Evolutionary conservation across 2,329 filamentous ascomycete genomes (phyloP), one percentile per base, ranked within the genome.

Genomic region (Metarhizium album): DNA sequence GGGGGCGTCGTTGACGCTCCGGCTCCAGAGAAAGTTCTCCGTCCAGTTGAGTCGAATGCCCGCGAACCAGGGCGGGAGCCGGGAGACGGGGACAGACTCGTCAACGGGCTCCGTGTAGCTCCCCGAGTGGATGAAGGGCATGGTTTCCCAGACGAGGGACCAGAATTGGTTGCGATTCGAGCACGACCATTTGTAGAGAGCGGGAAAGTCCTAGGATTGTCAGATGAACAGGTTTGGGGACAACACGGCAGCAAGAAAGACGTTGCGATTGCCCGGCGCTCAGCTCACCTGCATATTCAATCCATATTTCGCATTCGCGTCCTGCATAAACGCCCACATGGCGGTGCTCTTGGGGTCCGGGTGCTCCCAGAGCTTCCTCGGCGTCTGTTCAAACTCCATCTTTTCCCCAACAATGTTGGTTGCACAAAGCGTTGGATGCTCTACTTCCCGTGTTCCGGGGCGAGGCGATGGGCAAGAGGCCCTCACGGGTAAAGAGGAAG

Each of bases 11-110:
- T 67, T 60, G 2, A 67, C 62, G 3, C 64, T 63, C 14, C 70
- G 69, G 1, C 76, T 76, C 69, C 79, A 90, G 24, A 95, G 78
- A 24, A 89, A 67, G 62, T 93, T 94, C 68, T 94, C 87, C 4
- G 87, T 84, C 62, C 83, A 91, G 60, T 90, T 94, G 58, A 93
- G 65, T 4, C 72, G 68, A 1, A 90, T 74, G 29, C 88, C 88
- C 1, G 80, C 70, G 64, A 93, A 94, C 88, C 88, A 94, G 40
- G 73, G 69, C 0, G 88, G 88, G 4, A 91, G 74, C 16, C 73
- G 71, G 53, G 88, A 83, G 64, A 94, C 87, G 2, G 82, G 79
- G 1, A 77, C 73, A 0, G 70, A 72, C 59, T 87, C 83, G 61
- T 94, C 86, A 3, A 93, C 82, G 1, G 85, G 80, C 9, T 61